Evolutionary conservation across 257 asterid species (phyloP).

Genomic region (Solanum medicagineum): DNA sequence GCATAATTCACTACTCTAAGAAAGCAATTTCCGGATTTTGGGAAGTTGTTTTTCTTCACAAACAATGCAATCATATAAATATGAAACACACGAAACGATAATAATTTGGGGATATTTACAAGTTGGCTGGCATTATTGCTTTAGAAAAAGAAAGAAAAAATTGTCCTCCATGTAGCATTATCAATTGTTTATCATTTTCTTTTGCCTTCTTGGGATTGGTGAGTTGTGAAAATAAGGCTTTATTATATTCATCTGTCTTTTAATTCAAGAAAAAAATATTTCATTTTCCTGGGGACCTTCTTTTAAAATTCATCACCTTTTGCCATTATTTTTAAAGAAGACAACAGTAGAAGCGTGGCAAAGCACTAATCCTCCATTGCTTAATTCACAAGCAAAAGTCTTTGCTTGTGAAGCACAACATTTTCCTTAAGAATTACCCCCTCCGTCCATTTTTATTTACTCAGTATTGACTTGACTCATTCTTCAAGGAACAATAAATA

Average conservation of each 20-base stretch:
- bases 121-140: not conserved
- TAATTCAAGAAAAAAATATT: not conserved
- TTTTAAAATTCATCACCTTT: not conserved
- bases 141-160: not conserved
- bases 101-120: not conserved
- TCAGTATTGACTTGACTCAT: not conserved
- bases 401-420: not conserved
- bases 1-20: too few species aligned
- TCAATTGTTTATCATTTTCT: not conserved
- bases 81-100: not conserved
- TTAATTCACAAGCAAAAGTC: conserved; percentile 32
- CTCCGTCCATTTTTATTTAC: not conserved
- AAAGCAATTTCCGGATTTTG: too few species aligned
- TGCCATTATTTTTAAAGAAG: not conserved
- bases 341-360: conserved; percentile 1
- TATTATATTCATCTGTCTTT: conserved; percentile 8
- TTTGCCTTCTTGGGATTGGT: not conserved
- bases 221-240: not conserved
- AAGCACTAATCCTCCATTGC: conserved; percentile 14
- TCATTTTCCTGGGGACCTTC: not conserved
- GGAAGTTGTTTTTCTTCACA: too few species aligned
- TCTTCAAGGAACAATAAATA: not conserved
- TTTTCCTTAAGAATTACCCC: not conserved
- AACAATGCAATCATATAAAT: not conserved
- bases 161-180: not conserved